phyloP scores from a whole-genome alignment of 257 asterid species.

The Avicennia marina region DNA sequence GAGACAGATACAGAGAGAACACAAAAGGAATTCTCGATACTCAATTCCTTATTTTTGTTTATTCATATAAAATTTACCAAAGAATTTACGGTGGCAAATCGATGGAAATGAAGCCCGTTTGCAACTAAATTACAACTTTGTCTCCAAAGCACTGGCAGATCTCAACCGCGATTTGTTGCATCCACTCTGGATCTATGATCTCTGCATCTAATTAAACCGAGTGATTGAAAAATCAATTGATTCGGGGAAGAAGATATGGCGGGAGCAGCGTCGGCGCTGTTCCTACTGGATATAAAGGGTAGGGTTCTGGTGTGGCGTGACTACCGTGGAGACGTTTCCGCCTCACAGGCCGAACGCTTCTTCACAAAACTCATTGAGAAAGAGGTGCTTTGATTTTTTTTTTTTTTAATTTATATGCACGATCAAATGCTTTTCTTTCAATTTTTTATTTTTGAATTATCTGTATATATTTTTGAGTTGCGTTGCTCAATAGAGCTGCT shows the following conservation, averaged over 20 bases:
- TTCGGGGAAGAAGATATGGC: constrained; percentile 43
- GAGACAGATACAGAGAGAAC: no score
- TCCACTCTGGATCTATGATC: constrained; percentile 27
- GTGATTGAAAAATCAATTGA: constrained; percentile 11
- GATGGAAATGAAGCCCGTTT: no score
- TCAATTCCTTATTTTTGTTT: no score
- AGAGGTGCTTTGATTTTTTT: constrained; percentile 45
- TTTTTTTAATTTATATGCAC: not conserved
- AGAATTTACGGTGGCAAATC: no score
- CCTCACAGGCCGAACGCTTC: constrained; percentile 83
- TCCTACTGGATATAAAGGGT: constrained; percentile 94
- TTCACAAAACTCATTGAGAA: constrained; percentile 82
- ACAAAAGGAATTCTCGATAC: no score
- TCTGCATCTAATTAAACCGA: constrained; percentile 12
- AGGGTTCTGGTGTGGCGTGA: constrained; percentile 96
- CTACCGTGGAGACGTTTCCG: constrained; percentile 91
- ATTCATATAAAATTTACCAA: no score
- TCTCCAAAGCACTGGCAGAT: no score
- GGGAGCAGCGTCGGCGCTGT: constrained; percentile 99
- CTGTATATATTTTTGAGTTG: not conserved
- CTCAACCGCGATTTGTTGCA: no score
- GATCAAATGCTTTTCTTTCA: constrained; percentile 2
- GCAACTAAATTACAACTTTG: no score
- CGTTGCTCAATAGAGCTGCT: constrained; percentile 5
- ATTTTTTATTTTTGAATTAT: not conserved